Base-by-base conservation (phyloP, 768 basidiomycete species). In the Terana coerulea region DNA sequence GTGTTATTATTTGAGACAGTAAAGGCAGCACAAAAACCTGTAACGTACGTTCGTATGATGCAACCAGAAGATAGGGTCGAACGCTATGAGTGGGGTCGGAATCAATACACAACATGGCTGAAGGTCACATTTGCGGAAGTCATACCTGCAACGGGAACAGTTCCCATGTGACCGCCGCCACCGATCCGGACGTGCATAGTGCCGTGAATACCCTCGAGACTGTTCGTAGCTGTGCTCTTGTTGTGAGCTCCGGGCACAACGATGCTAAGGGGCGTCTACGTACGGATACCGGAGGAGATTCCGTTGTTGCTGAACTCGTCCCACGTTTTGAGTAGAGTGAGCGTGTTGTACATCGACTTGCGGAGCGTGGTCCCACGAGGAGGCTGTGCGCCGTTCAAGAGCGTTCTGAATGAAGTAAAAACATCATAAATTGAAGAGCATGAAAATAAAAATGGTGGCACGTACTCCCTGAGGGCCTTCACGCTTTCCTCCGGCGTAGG, bases 11-110 rank as follows among this genome's bases (percentile, higher is more conserved):
- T n/a, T n/a, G n/a, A n/a, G n/a, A n/a, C n/a, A n/a, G n/a, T n/a
- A n/a, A n/a, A n/a, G n/a, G n/a, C n/a, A n/a, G n/a, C n/a, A n/a
- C n/a, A n/a, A n/a, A n/a, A n/a, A n/a, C n/a, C n/a, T n/a, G n/a
- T n/a, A n/a, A n/a, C n/a, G n/a, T n/a, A 80, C 77, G 40, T 81
- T 77, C 52, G 61, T 55, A 57, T 81, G 79, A 54, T 80, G 80
- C 53, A 80, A 58, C 61, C 69, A 79, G 67, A 81, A 80, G 54
- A 78, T 72, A 0, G 77, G 77, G 57, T 80, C 79, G 52, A 78
- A 76, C 0, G 66, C 78, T 75, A 47, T n/a, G 35, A 28, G 24
- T 9, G 11, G 12, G 17, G n/a, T 28, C n/a, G n/a, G n/a, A n/a
- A n/a, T n/a, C n/a, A n/a, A n/a, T n/a, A n/a, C n/a, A n/a, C n/a